Evolutionary conservation across 2,329 filamentous ascomycete genomes (phyloP).

Genomic region (Bipolaris gigantea): DNA sequence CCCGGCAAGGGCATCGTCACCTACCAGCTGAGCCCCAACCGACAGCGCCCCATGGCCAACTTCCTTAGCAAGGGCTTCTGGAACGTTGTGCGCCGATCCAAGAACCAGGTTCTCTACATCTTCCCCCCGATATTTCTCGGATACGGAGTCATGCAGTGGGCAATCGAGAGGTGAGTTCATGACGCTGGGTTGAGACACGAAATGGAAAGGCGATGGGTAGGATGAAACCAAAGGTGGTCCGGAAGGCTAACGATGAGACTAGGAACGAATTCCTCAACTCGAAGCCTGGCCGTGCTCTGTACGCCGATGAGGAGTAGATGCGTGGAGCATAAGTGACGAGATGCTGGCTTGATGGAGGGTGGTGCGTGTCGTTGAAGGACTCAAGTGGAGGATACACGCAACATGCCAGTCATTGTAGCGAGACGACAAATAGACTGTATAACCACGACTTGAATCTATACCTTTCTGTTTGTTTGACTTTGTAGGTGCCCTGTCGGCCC

Average conservation of each 20-base stretch:
- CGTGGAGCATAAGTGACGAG: not conserved
- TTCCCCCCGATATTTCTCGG: conserved; percentile 74
- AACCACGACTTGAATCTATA: conserved; percentile 15
- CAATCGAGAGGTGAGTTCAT: conserved; percentile 76
- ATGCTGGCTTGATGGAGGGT: conserved; percentile 10
- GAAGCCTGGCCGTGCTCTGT: conserved; percentile 67
- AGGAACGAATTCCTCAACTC: conserved; percentile 84
- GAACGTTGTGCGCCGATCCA: conserved; percentile 89
- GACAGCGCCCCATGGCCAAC: conserved; percentile 83
- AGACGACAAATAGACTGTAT: conserved; percentile 29
- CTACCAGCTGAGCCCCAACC: conserved; percentile 83
- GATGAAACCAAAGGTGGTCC: not conserved
- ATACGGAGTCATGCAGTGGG: conserved; percentile 89
- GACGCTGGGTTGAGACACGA: not conserved
- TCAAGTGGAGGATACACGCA: conserved; percentile 8
- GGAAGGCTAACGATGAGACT: conserved; percentile 5
- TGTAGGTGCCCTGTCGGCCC: not conserved
- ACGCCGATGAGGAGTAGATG: conserved; percentile 45
- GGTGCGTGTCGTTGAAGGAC: not conserved
- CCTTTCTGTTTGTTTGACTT: not conserved
- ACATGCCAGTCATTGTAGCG: conserved; percentile 16
- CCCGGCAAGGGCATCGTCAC: conserved; percentile 64
- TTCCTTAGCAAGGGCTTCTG: conserved; percentile 81
- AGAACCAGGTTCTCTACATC: conserved; percentile 85
- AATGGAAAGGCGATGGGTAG: not conserved